Base-by-base conservation (phyloP, 2,329 filamentous ascomycete genomes). In the Hymenoscyphus scutula region DNA sequence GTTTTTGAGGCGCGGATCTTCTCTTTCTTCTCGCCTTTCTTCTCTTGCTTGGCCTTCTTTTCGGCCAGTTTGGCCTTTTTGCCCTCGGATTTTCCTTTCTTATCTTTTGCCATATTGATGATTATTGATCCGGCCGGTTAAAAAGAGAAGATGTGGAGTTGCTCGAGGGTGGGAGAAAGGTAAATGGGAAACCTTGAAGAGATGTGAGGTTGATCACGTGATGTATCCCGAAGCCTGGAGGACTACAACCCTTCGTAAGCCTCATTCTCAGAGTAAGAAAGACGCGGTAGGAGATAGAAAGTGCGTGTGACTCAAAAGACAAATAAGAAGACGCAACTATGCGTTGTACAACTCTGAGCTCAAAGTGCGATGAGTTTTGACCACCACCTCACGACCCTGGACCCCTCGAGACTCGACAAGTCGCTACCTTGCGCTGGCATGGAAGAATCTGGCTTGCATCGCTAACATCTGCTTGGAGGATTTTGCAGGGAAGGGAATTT, bases 11-110 rank as follows among this genome's bases (percentile, higher is more conserved):
- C 80, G 76, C 89, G 90, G 58, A 75, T 79, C 71, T 93, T 92
- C 70, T 84, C 81, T 76, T 92, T 96, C 76, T 96, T 96, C 72
- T 95, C 92, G 30, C 89, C 89, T 75, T 97, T 97, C 76, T 90
- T 95, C 73, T 90, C 89, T 76, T 95, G 90, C 78, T 96, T 96
- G 67, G 82, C 80, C 69, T 87, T 87, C 76, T 89, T 89, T 71
- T 87, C 85, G 29, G 84, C 81, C 71, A 80, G 76, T 72, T 81
- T 82, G 45, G 80, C 79, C 74, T 82, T 82, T 71, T 83, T 83
- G 68, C 77, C 72, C 4, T 82, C 80, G 23, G 67, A 70, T 61
- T 76, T 74, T 25, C 69, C 70, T 68, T 82, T 83, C 70, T 83
- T 83, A 64, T 82, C 81, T 67, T 83, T 83, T 29, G 77, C 81